These are phyloP conservation scores for Kodamaea lidongshanica DNA, from an alignment of 805 yeast genomes.

Conservation along the genomic window DNA sequence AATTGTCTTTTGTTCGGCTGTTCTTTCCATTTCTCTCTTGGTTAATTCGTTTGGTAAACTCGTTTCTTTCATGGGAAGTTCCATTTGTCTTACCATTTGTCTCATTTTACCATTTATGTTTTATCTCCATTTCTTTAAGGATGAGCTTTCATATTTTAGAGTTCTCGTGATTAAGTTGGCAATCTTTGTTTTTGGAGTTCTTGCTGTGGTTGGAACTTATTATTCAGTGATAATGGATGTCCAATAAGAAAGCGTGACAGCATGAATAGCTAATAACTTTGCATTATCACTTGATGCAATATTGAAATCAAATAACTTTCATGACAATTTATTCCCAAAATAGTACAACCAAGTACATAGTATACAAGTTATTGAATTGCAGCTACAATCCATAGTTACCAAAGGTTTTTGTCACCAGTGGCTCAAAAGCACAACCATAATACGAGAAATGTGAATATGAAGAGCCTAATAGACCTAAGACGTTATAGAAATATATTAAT, in stretches of 20 bases:
- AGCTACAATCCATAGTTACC: too few species aligned
- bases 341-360: too few species aligned
- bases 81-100: conserved; percentile 74
- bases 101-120: conserved; percentile 71
- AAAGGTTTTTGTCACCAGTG: too few species aligned
- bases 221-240: conserved; percentile 26
- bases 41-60: conserved; percentile 78
- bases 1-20: conserved; percentile 46
- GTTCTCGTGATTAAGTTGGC: conserved; percentile 35
- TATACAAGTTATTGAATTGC: too few species aligned
- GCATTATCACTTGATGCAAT: too few species aligned
- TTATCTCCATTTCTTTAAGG: conserved; percentile 52
- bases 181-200: conserved; percentile 37
- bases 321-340: too few species aligned
- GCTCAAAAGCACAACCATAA: too few species aligned
- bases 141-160: conserved; percentile 37
- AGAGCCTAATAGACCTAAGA: too few species aligned
- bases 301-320: too few species aligned
- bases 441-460: too few species aligned
- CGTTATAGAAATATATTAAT: too few species aligned
- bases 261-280: too few species aligned
- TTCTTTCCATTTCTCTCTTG: conserved; percentile 54
- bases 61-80: conserved; percentile 76
- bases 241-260: background rate
- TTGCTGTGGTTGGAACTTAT: conserved; percentile 56